These are phyloP conservation scores for Trametes pubescens DNA, from an alignment of 1,284 basidiomycete species.

Conservation along the genomic window DNA sequence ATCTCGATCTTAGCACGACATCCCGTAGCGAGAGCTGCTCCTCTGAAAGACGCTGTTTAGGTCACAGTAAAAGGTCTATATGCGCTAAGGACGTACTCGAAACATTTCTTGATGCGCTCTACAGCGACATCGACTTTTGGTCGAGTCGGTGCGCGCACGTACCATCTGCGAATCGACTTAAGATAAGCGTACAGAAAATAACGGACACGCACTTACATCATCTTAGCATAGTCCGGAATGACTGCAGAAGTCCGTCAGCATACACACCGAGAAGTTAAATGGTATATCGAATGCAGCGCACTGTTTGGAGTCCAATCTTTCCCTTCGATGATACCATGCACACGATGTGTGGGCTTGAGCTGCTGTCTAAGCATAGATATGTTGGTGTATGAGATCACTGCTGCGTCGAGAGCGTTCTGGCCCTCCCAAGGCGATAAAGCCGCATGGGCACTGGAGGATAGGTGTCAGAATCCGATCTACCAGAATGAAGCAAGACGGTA, in stretches of 20 bases:
- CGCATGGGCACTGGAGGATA: constrained; percentile 69
- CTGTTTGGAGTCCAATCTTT: constrained; percentile 73
- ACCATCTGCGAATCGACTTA: constrained; percentile 47
- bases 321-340: constrained; percentile 74
- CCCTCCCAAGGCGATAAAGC: constrained; percentile 86
- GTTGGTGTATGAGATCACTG: constrained; percentile 80
- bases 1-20: constrained; percentile 63
- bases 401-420: constrained; percentile 87
- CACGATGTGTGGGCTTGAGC: constrained; percentile 61
- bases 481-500: too few species aligned
- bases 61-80: constrained; percentile 57
- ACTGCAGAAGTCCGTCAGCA: constrained; percentile 51
- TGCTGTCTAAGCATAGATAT: constrained; percentile 80
- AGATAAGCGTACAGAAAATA: background rate
- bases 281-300: constrained; percentile 39
- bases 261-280: background rate
- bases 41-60: constrained; percentile 51
- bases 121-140: constrained; percentile 59
- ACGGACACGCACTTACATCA: constrained; percentile 48
- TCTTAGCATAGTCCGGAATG: constrained; percentile 80
- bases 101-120: constrained; percentile 40
- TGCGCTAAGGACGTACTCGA: constrained; percentile 33
- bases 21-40: constrained; percentile 74
- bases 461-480: too few species aligned
- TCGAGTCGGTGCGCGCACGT: constrained; percentile 70